These are phyloP conservation scores for Colletotrichum zoysiae DNA, from an alignment of 2,329 filamentous ascomycete genomes.

Conservation along the genomic window DNA sequence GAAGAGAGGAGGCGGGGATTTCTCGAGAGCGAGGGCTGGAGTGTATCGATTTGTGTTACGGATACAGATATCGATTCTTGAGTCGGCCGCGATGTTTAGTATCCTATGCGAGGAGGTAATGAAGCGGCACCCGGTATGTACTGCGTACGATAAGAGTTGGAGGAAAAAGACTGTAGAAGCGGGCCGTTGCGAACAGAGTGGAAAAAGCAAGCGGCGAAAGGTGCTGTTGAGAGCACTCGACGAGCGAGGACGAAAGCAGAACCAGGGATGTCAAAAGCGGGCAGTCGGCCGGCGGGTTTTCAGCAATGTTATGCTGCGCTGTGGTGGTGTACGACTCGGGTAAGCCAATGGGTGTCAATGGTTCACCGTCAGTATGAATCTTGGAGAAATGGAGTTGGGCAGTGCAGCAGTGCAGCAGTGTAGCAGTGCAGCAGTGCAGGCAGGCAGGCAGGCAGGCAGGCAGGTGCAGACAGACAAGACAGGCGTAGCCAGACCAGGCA, in stretches of 20 bases:
- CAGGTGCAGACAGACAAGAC: constrained; percentile 6
- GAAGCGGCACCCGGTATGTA: constrained; percentile 29
- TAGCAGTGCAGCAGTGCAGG: constrained; percentile 13
- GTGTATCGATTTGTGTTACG: constrained; percentile 11
- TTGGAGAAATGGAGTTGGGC: constrained; percentile 16
- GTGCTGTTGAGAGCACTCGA: constrained; percentile 33
- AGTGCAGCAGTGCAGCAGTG: constrained; percentile 9
- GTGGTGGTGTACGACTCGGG: constrained; percentile 21
- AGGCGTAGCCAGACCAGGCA: constrained; percentile 12
- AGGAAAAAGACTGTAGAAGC: constrained; percentile 26
- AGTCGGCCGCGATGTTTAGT: constrained; percentile 25
- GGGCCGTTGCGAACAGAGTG: constrained; percentile 33
- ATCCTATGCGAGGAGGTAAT: constrained; percentile 30
- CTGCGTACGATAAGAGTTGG: constrained; percentile 25
- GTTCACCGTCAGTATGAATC: constrained; percentile 15
- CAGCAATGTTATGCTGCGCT: constrained; percentile 26
- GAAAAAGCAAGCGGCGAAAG: constrained; percentile 32
- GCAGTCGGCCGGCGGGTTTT: constrained; percentile 21
- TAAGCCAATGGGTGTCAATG: constrained; percentile 20
- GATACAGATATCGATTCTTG: constrained; percentile 32
- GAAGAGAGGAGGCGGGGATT: constrained; percentile 6
- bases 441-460: background rate
- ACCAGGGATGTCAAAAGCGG: constrained; percentile 33
- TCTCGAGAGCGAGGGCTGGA: constrained; percentile 7
- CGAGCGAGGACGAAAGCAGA: constrained; percentile 29